Base-by-base conservation (phyloP, 306 rosid species). In the Argentina anserina region DNA sequence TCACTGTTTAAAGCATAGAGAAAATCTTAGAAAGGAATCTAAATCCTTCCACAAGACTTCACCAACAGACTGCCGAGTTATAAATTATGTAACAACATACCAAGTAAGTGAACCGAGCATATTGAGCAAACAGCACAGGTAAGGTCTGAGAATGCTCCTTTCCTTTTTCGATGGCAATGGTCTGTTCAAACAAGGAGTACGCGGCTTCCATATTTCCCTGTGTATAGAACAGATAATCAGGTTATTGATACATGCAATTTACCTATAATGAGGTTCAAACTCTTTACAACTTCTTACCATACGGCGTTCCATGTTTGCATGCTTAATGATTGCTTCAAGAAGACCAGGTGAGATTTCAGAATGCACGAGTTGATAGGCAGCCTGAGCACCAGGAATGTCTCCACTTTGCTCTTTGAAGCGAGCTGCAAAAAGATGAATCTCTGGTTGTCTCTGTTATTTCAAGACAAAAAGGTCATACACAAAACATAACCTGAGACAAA, bases 281-380 rank as follows among this genome's bases (percentile, higher is more conserved):
- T 63, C 34, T n/a, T 47, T 29, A 55, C 56, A 20, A 61, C 73
- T 74, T 21, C 97, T 74, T 84, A 92, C 99, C 99, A 92, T 70
- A 52, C 99, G 90, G 53, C 82, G 70, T 83, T 95, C 99, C 97
- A 95, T 90, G 79, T 90, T 95, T 72, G 97, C 96, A 67, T 95
- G 99, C 77, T 79, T 90, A 53, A 92, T 88, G 62, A 95, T 95
- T 59, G 99, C 99, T 88, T 95, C 99, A 58, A 95, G 91, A 73
- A 95, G 97, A 60, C 97, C 99, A 39, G 99, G 97, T 67, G 99
- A 85, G 70, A 85, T 92, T 88, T 95, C 99, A 72, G 88, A 70
- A 70, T 95, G 91, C 71, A 95, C 96, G 73, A 91, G 96, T 76
- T 95, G 92, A 86, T 95, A 95, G 3, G 97, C 91, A 45, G 89